Conservation (phyloP, 2,329 filamentous ascomycete genomes). For the Epichloe typhina region DNA sequence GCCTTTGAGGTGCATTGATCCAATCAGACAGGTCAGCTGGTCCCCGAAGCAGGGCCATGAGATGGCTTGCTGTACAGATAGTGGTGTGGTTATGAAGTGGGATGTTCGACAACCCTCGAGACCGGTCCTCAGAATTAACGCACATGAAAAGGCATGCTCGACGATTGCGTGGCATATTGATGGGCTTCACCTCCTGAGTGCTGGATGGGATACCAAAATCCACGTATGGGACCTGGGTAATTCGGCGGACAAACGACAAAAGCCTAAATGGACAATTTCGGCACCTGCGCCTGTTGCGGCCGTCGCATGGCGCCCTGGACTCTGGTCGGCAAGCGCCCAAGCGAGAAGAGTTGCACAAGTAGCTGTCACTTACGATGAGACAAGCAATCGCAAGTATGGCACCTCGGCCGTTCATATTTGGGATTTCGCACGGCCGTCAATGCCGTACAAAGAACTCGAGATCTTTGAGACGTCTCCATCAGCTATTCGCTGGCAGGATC, state of each 20-base stretch:
- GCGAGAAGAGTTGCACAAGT: conserved; percentile 48
- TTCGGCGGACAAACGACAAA: conserved; percentile 49
- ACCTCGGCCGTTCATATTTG: conserved; percentile 50
- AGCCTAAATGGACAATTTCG: conserved; percentile 47
- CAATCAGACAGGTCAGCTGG: conserved; percentile 51
- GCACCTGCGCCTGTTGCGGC: conserved; percentile 46
- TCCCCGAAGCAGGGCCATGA: conserved; percentile 47
- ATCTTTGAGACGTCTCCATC: conserved; percentile 44
- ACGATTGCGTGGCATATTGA: conserved; percentile 56
- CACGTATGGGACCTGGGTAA: conserved; percentile 53
- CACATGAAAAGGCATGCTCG: conserved; percentile 46
- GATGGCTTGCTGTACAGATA: conserved; percentile 52
- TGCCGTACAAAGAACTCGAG: conserved; percentile 54
- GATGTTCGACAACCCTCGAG: conserved; percentile 42
- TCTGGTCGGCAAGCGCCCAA: conserved; percentile 52
- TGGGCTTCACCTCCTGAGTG: conserved; percentile 51
- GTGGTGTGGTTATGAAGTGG: conserved; percentile 50
- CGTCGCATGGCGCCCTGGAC: conserved; percentile 49
- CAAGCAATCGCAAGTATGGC: conserved; percentile 38
- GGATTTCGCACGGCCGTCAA: conserved; percentile 53
- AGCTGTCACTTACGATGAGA: conserved; percentile 48
- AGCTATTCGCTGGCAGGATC: conserved; percentile 48
- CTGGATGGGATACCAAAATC: conserved; percentile 46
- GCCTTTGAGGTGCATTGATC: conserved; percentile 25
- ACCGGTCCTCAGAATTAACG: conserved; percentile 45